phyloP scores from a whole-genome alignment of 2,329 filamentous ascomycete species.

The Cladosporium sp. region DNA sequence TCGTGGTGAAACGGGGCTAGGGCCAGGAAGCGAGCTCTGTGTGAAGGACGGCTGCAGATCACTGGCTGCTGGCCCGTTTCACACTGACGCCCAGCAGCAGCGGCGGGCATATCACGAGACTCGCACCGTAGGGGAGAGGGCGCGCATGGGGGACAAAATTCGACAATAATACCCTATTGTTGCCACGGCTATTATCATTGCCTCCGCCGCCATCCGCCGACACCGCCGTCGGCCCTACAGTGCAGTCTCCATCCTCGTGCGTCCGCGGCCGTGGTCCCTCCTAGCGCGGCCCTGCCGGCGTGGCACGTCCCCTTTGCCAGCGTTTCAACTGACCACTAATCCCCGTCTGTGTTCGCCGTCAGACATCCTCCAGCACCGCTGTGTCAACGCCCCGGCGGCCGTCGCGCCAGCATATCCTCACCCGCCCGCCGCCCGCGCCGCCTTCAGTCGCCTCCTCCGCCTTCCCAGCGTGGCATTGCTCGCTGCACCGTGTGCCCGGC shows the following conservation, averaged over 20 bases:
- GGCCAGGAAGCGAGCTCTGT: not conserved
- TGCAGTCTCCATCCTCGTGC: too few relatives aligned
- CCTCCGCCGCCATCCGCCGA: not conserved
- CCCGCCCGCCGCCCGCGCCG: not conserved
- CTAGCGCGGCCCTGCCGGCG: not conserved
- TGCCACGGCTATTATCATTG: not conserved
- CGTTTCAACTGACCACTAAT: constrained; percentile 8
- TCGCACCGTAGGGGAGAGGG: not conserved
- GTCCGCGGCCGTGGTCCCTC: not conserved
- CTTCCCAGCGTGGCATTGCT: not conserved
- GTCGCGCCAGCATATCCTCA: not conserved
- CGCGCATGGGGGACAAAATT: not conserved
- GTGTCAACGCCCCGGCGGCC: not conserved
- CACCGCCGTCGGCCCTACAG: too few relatives aligned
- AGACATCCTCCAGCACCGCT: constrained; percentile 3
- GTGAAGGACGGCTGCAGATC: not conserved
- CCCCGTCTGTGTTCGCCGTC: constrained; percentile 8
- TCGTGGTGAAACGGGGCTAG: not conserved
- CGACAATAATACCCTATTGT: too few relatives aligned
- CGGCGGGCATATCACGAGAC: not conserved
- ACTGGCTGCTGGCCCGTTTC: not conserved
- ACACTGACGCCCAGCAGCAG: not conserved
- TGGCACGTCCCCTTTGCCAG: constrained; percentile 4
- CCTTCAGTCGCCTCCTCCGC: not conserved
- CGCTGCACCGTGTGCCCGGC: constrained; percentile 5